These are phyloP conservation scores for Aspergillus haitiensis DNA, from an alignment of 495 filamentous ascomycete genomes.

Conservation along the genomic window DNA sequence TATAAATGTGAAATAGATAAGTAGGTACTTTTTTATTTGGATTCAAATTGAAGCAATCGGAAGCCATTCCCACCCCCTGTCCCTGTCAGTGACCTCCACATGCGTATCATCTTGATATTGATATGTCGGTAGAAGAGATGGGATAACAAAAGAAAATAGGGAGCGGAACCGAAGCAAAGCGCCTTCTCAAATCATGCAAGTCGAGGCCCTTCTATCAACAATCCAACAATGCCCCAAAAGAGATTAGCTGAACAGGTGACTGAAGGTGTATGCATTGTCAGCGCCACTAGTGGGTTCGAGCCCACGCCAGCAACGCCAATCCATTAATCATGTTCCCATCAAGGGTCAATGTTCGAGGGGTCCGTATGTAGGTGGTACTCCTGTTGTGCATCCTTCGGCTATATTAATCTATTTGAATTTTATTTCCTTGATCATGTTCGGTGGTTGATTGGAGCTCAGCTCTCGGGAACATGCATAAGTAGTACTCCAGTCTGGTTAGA, in stretches of 20 bases:
- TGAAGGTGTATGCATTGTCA: slow-evolving; percentile 27
- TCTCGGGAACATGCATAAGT: slow-evolving; percentile 13
- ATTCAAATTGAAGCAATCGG: not conserved
- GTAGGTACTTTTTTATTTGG: not conserved
- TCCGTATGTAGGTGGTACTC: too few species aligned
- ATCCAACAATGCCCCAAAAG: slow-evolving; percentile 9
- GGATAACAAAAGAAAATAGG: not conserved
- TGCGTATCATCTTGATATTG: not conserved
- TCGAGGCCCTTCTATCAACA: slow-evolving; percentile 14
- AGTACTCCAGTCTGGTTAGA: slow-evolving; percentile 7
- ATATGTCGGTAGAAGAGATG: not conserved
- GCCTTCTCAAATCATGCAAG: slow-evolving; percentile 1
- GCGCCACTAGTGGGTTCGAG: slow-evolving; percentile 23
- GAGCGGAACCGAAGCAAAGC: slow-evolving; percentile 1
- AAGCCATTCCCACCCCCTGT: slow-evolving; percentile 2
- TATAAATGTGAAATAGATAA: not conserved
- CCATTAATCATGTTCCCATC: too few species aligned
- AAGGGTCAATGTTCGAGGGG: too few species aligned
- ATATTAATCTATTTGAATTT: slow-evolving; percentile 5
- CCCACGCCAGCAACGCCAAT: slow-evolving; percentile 3
- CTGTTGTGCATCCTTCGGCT: slow-evolving; percentile 5
- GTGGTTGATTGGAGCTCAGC: slow-evolving; percentile 5
- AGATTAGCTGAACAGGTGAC: slow-evolving; percentile 28
- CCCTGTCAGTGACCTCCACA: not conserved
- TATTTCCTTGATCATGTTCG: too few species aligned